These are phyloP conservation scores for Petunia hybrid DNA, from an alignment of 305 asterid genomes.

Conservation along the genomic window DNA sequence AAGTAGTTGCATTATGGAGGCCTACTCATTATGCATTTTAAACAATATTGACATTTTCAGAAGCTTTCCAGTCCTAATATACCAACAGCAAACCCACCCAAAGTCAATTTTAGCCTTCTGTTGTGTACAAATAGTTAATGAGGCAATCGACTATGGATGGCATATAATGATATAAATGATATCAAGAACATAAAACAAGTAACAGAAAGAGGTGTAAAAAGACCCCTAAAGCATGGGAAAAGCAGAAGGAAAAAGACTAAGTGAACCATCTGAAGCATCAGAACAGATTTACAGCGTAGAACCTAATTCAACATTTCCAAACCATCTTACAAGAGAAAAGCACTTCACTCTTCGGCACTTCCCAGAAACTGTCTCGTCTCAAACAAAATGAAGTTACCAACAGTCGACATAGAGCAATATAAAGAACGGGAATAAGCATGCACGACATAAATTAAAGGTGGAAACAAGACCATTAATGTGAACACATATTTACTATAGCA, in stretches of 20 bases:
- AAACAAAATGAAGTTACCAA: background rate
- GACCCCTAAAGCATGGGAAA: constrained; percentile 1
- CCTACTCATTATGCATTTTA: background rate
- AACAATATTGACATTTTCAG: background rate
- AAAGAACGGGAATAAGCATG: constrained; percentile 8
- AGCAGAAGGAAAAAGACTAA: background rate
- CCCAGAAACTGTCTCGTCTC: constrained; percentile 1
- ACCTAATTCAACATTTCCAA: constrained; percentile 5
- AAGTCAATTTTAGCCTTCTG: constrained; percentile 12
- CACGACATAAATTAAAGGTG: constrained; percentile 17
- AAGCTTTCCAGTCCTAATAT: constrained; percentile 14
- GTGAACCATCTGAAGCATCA: constrained; percentile 28
- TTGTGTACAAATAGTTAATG: background rate
- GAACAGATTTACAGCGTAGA: background rate
- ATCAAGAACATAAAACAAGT: constrained; percentile 12
- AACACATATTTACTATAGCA: constrained; percentile 4
- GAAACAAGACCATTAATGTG: constrained; percentile 25
- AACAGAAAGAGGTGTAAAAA: constrained; percentile 7
- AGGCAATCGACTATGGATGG: background rate
- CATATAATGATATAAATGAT: background rate
- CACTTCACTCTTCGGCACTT: constrained; percentile 24
- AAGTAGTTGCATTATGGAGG: background rate
- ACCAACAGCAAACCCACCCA: background rate
- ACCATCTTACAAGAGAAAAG: constrained; percentile 25
- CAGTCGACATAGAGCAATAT: constrained; percentile 1